A percentile compares a stretch with the other conserved stretches of the same genome.
Evolutionary conservation across 768 basidiomycete genomes (phyloP).

Genomic region (Pisolithus marmoratus): DNA sequence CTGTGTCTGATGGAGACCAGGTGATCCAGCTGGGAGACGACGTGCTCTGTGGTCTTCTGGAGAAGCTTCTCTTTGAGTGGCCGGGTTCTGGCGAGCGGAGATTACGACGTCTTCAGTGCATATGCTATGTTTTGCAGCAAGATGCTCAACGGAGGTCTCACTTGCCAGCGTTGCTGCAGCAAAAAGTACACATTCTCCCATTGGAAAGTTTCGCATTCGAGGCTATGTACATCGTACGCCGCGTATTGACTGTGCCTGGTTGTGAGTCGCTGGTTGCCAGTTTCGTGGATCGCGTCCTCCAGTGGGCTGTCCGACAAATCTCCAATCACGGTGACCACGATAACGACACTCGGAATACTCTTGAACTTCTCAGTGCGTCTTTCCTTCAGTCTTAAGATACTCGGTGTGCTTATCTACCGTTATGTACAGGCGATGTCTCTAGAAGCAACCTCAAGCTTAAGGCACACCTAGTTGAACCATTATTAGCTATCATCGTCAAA

Average conservation of each 20-base stretch:
- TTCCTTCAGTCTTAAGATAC: neutral
- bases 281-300: conserved; percentile 43
- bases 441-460: conserved; percentile 28
- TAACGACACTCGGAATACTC: conserved; percentile 12
- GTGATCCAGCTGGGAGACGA: conserved; percentile 17
- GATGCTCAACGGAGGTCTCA: conserved; percentile 15
- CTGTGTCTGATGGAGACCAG: conserved; percentile 11
- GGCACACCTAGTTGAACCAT: conserved; percentile 61
- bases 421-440: conserved; percentile 10
- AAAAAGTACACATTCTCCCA: conserved; percentile 21
- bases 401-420: neutral
- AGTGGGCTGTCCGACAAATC: conserved; percentile 48
- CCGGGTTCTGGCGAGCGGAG: neutral
- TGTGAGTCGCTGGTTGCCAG: conserved; percentile 21
- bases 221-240: conserved; percentile 28
- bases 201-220: conserved; percentile 25
- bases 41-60: conserved; percentile 28
- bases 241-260: conserved; percentile 17
- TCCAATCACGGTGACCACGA: conserved; percentile 28
- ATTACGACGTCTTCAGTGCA: conserved; percentile 16
- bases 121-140: conserved; percentile 24
- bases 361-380: conserved; percentile 37
- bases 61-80: conserved; percentile 13
- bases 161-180: conserved; percentile 20
- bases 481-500: conserved; percentile 60